Evolutionary conservation across 306 rosid species (phyloP).

Genomic region (Myrica gale): DNA sequence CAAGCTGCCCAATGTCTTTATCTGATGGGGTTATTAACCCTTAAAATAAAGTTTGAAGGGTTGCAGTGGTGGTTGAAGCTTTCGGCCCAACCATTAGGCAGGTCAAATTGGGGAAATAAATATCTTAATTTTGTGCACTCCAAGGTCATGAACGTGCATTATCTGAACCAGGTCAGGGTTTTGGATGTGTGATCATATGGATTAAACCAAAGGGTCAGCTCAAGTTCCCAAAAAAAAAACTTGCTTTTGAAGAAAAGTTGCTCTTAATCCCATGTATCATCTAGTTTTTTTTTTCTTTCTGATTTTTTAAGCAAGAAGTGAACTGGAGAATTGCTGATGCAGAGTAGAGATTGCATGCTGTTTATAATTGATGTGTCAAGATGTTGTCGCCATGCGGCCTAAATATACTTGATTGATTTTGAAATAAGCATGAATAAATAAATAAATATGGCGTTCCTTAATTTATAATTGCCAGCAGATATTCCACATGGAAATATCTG

Average conservation of each 20-base stretch:
- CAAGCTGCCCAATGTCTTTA: neutral
- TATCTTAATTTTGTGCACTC: neutral
- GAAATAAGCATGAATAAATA: neutral
- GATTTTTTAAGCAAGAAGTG: neutral
- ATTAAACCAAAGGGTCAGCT: neutral
- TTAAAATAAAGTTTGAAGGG: neutral
- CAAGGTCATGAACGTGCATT: neutral
- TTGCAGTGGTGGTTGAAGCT: neutral
- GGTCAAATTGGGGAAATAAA: neutral
- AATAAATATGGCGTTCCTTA: neutral
- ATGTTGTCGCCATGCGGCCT: constrained; percentile 9
- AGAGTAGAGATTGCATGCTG: neutral
- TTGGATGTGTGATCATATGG: neutral
- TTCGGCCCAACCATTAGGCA: neutral
- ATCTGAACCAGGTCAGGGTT: neutral
- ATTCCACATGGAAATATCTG: neutral
- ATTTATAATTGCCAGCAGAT: neutral
- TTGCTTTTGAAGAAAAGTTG: neutral
- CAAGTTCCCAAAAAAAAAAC: neutral
- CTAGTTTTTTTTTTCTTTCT: neutral
- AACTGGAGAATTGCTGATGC: neutral
- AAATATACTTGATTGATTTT: constrained; percentile 3
- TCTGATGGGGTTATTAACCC: neutral
- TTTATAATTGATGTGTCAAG: neutral
- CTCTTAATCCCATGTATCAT: constrained; percentile 1